These are phyloP conservation scores for Trichoderma polysporum DNA, from an alignment of 2,329 filamentous ascomycete genomes.

Conservation along the genomic window DNA sequence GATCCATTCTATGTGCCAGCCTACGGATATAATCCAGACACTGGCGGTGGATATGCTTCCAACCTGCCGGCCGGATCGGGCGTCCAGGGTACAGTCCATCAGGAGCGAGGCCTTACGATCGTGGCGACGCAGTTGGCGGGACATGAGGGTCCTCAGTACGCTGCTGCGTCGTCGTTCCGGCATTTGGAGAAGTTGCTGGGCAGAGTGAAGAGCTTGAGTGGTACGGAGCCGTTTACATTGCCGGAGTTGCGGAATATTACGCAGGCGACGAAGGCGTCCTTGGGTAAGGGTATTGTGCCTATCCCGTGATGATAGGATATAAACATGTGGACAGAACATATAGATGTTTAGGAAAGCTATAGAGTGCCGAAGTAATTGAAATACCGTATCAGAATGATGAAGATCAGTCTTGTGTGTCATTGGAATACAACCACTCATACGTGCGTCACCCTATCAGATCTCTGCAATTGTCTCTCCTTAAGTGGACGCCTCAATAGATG, in stretches of 20 bases:
- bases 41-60: slow-evolving; percentile 33
- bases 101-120: slow-evolving; percentile 74
- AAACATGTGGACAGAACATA: too few species aligned
- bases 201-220: slow-evolving; percentile 57
- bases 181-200: slow-evolving; percentile 76
- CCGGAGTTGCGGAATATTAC: slow-evolving; percentile 24
- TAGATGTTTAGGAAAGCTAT: too few species aligned
- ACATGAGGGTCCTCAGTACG: slow-evolving; percentile 69
- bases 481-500: background rate
- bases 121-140: slow-evolving; percentile 63
- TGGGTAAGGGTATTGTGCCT: slow-evolving; percentile 28
- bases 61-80: slow-evolving; percentile 60
- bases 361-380: too few species aligned
- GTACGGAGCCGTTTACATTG: slow-evolving; percentile 39
- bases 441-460: too few species aligned
- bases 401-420: too few species aligned
- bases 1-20: slow-evolving; percentile 67
- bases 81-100: slow-evolving; percentile 67
- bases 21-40: slow-evolving; percentile 23
- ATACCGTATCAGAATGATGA: too few species aligned
- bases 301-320: slow-evolving; percentile 19
- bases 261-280: slow-evolving; percentile 22
- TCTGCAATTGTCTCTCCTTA: background rate
- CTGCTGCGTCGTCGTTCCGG: slow-evolving; percentile 65
- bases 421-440: too few species aligned